Conservation (phyloP, 495 filamentous ascomycete species). For the Tuber microsphaerosporum region DNA sequence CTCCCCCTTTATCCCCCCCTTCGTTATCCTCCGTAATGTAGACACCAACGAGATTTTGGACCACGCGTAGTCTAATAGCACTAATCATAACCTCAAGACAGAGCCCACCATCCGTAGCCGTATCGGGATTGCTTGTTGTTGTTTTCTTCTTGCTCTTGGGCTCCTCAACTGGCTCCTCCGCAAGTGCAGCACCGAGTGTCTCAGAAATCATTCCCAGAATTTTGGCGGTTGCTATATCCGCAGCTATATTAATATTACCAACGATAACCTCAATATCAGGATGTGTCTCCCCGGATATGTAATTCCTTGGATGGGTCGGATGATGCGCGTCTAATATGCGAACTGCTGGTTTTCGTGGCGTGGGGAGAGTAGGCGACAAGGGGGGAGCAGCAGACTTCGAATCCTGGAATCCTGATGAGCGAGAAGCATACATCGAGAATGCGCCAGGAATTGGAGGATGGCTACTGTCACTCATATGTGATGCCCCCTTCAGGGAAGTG, state of each 20-base stretch:
- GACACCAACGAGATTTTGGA: constrained; percentile 47
- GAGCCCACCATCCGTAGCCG: constrained; percentile 28
- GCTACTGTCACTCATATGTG: constrained; percentile 33
- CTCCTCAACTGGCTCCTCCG: constrained; percentile 27
- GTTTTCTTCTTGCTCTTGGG: constrained; percentile 25
- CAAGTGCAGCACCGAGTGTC: constrained; percentile 48
- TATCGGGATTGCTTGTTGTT: constrained; percentile 27
- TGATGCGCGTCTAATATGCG: constrained; percentile 27
- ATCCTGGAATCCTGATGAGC: constrained; percentile 9
- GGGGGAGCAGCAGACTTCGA: constrained; percentile 22
- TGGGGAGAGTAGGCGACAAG: constrained; percentile 2
- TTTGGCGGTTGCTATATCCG: constrained; percentile 64
- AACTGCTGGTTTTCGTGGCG: constrained; percentile 17
- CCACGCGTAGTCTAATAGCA: constrained; percentile 46
- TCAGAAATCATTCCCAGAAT: constrained; percentile 57
- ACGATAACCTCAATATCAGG: constrained; percentile 52
- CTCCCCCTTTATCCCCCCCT: constrained; percentile 19
- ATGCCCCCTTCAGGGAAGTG: neutral
- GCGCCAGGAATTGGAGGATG: constrained; percentile 52
- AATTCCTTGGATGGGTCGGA: neutral
- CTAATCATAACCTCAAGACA: constrained; percentile 23
- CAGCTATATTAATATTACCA: constrained; percentile 52
- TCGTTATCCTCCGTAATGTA: constrained; percentile 28
- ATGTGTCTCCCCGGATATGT: neutral
- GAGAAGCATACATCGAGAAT: constrained; percentile 50